Conservation (phyloP, 805 yeast species). For the Starmerella floricola region DNA sequence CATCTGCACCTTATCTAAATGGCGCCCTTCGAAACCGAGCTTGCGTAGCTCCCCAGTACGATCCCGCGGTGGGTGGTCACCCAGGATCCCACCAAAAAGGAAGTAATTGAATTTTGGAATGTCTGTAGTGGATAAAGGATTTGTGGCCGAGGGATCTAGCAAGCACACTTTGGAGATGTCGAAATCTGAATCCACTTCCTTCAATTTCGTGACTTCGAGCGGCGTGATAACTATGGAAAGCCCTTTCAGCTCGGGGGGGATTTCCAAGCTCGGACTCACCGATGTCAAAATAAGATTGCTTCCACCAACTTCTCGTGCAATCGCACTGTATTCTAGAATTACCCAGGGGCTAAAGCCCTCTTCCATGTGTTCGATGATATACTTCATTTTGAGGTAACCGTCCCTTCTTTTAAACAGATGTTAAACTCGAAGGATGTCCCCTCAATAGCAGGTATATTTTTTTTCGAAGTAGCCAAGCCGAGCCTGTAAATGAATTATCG, state of each 20-base stretch:
- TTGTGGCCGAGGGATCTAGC: slow-evolving; percentile 75
- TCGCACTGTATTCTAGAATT: slow-evolving; percentile 68
- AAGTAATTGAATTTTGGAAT: slow-evolving; percentile 61
- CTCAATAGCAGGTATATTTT: too few species aligned
- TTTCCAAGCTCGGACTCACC: slow-evolving; percentile 53
- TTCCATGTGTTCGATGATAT: slow-evolving; percentile 95
- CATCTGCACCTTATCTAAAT: slow-evolving; percentile 85
- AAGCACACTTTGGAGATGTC: slow-evolving; percentile 51
- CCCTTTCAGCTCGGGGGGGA: slow-evolving; percentile 44
- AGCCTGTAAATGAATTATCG: too few species aligned
- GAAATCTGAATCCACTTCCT: slow-evolving; percentile 29
- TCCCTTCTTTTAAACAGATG: too few species aligned
- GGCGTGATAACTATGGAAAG: slow-evolving; percentile 40
- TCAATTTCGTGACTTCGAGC: slow-evolving; percentile 43
- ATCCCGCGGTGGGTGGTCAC: slow-evolving; percentile 78
- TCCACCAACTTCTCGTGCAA: slow-evolving; percentile 69
- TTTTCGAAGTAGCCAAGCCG: too few species aligned
- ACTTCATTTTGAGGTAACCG: slow-evolving; percentile 45
- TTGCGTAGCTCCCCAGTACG: slow-evolving; percentile 84
- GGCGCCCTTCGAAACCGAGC: slow-evolving; percentile 75
- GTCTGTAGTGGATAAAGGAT: slow-evolving; percentile 65
- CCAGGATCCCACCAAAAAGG: slow-evolving; percentile 91
- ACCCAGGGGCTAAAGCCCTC: slow-evolving; percentile 97
- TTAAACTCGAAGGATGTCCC: too few species aligned
- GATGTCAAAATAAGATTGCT: slow-evolving; percentile 68